Conservation (phyloP, 169 alveolate species). For the Cyclospora cayetanensis region DNA sequence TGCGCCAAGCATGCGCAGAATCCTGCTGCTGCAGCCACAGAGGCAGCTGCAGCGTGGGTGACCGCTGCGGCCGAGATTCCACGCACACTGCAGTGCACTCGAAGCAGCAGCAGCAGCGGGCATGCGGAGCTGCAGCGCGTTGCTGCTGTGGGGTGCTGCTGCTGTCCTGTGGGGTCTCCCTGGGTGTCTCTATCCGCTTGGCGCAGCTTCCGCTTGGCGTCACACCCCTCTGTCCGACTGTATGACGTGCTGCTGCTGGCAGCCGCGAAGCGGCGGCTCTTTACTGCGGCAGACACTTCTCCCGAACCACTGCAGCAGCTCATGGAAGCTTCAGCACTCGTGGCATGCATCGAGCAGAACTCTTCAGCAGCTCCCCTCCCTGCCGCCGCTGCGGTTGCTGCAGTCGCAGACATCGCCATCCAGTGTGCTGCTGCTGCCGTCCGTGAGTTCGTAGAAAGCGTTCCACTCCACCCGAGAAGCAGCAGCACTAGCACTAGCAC, state of each 20-base stretch:
- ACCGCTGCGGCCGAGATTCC: background rate
- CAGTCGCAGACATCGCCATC: constrained; percentile 7
- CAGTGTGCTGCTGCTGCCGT: constrained; percentile 12
- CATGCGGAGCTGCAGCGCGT: background rate
- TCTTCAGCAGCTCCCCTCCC: background rate
- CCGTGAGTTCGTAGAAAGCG: constrained; percentile 7
- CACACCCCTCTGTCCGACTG: background rate
- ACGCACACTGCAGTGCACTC: background rate
- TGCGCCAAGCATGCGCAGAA: background rate
- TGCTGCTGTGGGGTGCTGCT: constrained; percentile 21
- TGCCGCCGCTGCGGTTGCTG: constrained; percentile 1
- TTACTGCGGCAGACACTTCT: background rate
- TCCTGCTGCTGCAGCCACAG: background rate
- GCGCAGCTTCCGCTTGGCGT: background rate
- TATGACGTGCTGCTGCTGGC: background rate
- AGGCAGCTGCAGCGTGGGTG: background rate
- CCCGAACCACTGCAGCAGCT: constrained; percentile 35
- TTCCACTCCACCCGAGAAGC: too few species aligned
- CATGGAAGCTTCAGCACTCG: constrained; percentile 2
- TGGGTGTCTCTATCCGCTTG: constrained; percentile 21
- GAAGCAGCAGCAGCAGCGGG: background rate
- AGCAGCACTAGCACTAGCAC: background rate
- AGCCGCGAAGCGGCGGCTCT: background rate
- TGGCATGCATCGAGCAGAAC: constrained; percentile 26
- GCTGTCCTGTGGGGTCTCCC: background rate